Base-by-base conservation (phyloP, 768 basidiomycete genomes). In the Scleroderma bovista region DNA sequence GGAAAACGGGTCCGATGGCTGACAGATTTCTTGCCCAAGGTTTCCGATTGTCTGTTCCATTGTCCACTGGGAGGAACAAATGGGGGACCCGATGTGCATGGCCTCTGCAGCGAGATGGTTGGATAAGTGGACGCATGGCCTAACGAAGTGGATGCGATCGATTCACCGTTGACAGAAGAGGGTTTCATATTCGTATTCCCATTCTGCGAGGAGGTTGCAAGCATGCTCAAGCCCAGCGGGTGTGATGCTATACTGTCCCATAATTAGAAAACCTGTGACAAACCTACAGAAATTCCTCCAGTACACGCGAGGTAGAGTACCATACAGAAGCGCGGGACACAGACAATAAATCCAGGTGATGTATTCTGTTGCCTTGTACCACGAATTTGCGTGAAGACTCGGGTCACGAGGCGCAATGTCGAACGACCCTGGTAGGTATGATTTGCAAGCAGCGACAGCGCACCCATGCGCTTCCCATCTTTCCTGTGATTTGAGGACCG, bases 91-190 rank as follows among this genome's bases (percentile, higher is more conserved):
- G 51, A 56, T 9, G 2, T 13, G 20, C 19, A 22, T 19, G 6
- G 39, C 39, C 20, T 40, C 20, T 2, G 19, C 17, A 40, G 39
- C 19, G 20, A 64, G 6, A 53, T 69, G 68, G 16, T 36, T 31
- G 15, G 58, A 13, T 6, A 45, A 41, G 50, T 69, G 67, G n/a
- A 66, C 50, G n/a, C 55, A 57, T 10, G 56, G 64, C 1, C 52
- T 51, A 11, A 61, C 46, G 43, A 70, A 59, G 44, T 67, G 67
- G 13, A 70, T 33, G 11, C 55, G 58, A 32, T 65, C 55, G 7
- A 13, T 40, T 1, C 48, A 32, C 1, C 60, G 57, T 23, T 62
- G 56, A 37, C 52, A 55, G 38, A 68, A 69, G 8, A 66, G 20
- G 3, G 20, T 20, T 44, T 71, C 67, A 50, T 60, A 68, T 11